Evolutionary conservation across 176 grass and related monocot species (phyloP), one percentile per base, ranked within the genome.

Genomic region (Cenchrus americanus): DNA sequence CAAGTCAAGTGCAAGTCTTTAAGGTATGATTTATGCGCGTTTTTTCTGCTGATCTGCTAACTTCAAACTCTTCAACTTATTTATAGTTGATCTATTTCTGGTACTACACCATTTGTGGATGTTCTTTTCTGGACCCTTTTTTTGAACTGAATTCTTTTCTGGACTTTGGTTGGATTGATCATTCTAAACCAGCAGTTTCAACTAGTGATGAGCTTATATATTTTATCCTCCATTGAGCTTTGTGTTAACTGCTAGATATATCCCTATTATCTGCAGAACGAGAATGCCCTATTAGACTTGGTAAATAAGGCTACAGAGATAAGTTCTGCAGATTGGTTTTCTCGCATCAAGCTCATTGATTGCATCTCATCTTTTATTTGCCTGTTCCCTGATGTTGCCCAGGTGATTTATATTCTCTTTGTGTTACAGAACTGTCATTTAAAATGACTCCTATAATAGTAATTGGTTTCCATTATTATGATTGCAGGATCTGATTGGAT

Each of bases 361-460:
- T 98, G 92, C 60, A 89, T 98, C 88, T 89, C 50, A 65, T 87
- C 66, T 62, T 91, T 88, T 90, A 86, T 94, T 98, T 84, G 71
- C 71, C 85, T 98, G 44, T 92, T 94, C 21, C 95, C 95, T 18
- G 76, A 90, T 27, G 63, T 78, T 71, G 88, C 92, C 3, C 95
- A 98, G 92, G 95, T 97, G 76, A 89, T 69, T 46, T 60, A 69
- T 63, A 64, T 71, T 80, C 59, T 61, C 15, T 41, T 79, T 53
- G 71, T 63, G 71, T 77, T 79, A 48, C 71, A 52, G 21, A 48
- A 62, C 66, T 22, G 61, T 48, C 23, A 76, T 71, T 81, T 62
- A 22, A 85, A 81, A 47, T 82, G 18, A 52, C 62, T 22, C 9
- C 6, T 72, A 40, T 63, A 58, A n/a, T 48, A 64, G 65, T 77